Conservation (phyloP, 805 yeast genomes). For the Yarrowia sp. region DNA sequence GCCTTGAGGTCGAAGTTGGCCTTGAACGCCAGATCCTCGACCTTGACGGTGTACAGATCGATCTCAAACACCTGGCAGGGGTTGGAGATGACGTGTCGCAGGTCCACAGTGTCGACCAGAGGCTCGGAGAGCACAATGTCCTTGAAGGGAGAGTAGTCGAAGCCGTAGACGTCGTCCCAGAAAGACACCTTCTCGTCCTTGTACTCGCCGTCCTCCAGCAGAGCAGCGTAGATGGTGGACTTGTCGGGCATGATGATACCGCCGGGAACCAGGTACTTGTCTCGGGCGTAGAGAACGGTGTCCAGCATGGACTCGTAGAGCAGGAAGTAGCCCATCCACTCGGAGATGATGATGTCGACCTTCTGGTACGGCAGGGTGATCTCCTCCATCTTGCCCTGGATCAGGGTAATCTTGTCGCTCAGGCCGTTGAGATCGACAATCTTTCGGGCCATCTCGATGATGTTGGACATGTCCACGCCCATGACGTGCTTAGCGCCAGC, state of each 20-base stretch:
- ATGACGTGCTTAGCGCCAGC: constrained; percentile 99
- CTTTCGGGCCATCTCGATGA: constrained; percentile 93
- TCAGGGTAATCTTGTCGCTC: constrained; percentile 76
- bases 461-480: constrained; percentile 96
- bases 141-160: constrained; percentile 89
- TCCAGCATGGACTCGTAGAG: constrained; percentile 97
- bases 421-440: constrained; percentile 82
- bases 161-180: constrained; percentile 98
- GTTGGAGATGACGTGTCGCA: constrained; percentile 70
- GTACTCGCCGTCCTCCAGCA: constrained; percentile 89
- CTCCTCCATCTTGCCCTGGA: constrained; percentile 94
- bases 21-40: constrained; percentile 77
- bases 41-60: constrained; percentile 84
- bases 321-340: constrained; percentile 99
- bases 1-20: constrained; percentile 69
- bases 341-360: constrained; percentile 93
- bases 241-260: constrained; percentile 95
- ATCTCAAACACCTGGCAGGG: constrained; percentile 69
- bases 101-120: constrained; percentile 90
- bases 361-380: constrained; percentile 75
- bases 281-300: constrained; percentile 92
- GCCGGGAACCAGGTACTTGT: constrained; percentile 69
- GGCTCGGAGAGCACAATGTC: constrained; percentile 89
- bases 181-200: constrained; percentile 86
- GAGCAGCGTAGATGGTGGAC: constrained; percentile 84